phyloP scores from a whole-genome alignment of 2,329 filamentous ascomycete genomes.

The Aspergillus fumigatus region DNA sequence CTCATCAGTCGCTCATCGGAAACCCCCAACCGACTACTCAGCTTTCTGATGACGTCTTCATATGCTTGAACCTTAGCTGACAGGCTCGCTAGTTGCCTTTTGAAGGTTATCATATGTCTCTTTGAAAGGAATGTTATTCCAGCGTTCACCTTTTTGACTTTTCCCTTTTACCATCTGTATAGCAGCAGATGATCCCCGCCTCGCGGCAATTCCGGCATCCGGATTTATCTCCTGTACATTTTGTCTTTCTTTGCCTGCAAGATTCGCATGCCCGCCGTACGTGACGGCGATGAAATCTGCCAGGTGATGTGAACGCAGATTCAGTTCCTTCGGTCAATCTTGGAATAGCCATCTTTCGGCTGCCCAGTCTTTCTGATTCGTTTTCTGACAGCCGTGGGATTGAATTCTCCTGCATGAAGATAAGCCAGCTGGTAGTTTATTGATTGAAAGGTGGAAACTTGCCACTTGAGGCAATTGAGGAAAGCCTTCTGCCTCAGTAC shows the following conservation, averaged over 20 bases:
- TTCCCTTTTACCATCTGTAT: conserved; percentile 45
- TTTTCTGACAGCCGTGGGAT: conserved; percentile 18
- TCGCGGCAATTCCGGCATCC: conserved; percentile 42
- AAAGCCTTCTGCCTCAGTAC: conserved; percentile 27
- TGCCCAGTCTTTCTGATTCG: conserved; percentile 17
- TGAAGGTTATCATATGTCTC: neutral
- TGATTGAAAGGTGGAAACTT: conserved; percentile 4
- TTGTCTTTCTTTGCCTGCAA: conserved; percentile 44
- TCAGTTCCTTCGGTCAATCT: conserved; percentile 31
- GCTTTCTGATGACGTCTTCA: conserved; percentile 34
- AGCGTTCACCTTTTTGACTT: conserved; percentile 38
- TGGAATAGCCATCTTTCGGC: conserved; percentile 35
- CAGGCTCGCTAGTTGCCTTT: conserved; percentile 38
- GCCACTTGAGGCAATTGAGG: conserved; percentile 27
- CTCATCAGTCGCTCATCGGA: conserved; percentile 35
- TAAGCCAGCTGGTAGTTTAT: neutral
- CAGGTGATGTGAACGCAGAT: conserved; percentile 29
- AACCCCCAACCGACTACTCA: conserved; percentile 33
- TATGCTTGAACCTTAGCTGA: conserved; percentile 40
- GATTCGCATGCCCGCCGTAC: conserved; percentile 41
- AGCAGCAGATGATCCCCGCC: conserved; percentile 41
- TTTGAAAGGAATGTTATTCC: neutral
- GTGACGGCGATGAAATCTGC: conserved; percentile 34
- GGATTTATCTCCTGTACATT: conserved; percentile 43
- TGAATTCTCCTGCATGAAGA: conserved; percentile 19